Conservation (phyloP, 2,329 filamentous ascomycete genomes). For the Paecilomyces formosus region DNA sequence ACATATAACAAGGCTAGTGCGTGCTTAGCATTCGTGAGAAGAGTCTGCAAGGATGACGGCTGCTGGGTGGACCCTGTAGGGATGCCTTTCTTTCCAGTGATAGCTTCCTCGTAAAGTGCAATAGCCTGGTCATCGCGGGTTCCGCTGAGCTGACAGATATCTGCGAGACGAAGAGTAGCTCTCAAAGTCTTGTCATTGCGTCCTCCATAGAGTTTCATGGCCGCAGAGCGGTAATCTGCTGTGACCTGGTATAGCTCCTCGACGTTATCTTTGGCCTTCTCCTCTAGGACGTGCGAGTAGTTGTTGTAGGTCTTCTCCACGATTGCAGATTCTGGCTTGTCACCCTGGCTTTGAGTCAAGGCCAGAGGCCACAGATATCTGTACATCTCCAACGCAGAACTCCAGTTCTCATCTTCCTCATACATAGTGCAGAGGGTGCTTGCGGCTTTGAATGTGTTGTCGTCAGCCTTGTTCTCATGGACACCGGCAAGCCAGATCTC, state of each 20-base stretch:
- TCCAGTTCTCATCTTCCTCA: slow-evolving; percentile 38
- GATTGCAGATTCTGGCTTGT: slow-evolving; percentile 35
- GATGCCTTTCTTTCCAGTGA: slow-evolving; percentile 32
- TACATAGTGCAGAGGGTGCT: slow-evolving; percentile 40
- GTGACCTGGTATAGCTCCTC: slow-evolving; percentile 40
- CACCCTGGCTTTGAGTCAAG: slow-evolving; percentile 34
- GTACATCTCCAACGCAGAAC: slow-evolving; percentile 41
- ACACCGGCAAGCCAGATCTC: slow-evolving; percentile 36
- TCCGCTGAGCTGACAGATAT: slow-evolving; percentile 40
- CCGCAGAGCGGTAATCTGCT: slow-evolving; percentile 42
- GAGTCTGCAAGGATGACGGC: slow-evolving; percentile 16
- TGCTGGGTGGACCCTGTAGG: slow-evolving; percentile 22
- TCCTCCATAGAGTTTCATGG: slow-evolving; percentile 31
- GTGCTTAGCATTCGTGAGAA: slow-evolving; percentile 42
- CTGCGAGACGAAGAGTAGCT: slow-evolving; percentile 34
- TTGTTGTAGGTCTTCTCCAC: slow-evolving; percentile 41
- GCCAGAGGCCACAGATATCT: slow-evolving; percentile 42
- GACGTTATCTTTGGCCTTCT: slow-evolving; percentile 37
- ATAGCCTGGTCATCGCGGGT: slow-evolving; percentile 40
- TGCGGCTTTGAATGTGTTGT: slow-evolving; percentile 41
- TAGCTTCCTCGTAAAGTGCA: slow-evolving; percentile 39
- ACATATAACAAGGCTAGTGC: slow-evolving; percentile 44
- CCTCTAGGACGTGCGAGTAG: slow-evolving; percentile 43
- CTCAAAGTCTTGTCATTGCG: slow-evolving; percentile 29
- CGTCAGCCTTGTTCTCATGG: slow-evolving; percentile 18